phyloP scores from a whole-genome alignment of 345 rosid genomes.

The Odontarrhena argentea region DNA sequence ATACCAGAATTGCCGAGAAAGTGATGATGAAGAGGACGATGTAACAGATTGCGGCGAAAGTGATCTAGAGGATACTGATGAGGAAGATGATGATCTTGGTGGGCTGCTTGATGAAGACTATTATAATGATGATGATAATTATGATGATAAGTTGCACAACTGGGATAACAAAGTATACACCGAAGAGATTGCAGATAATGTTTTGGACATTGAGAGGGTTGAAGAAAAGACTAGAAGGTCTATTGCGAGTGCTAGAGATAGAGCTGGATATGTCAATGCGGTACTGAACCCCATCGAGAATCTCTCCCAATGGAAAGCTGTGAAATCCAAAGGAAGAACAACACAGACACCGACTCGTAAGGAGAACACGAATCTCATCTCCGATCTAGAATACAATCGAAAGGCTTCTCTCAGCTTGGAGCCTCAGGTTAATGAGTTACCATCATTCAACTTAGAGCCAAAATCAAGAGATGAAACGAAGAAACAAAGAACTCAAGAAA shows the following conservation, averaged over 20 bases:
- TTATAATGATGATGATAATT: conserved; percentile 33
- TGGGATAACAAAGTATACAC: conserved; percentile 34
- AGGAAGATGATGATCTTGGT: conserved; percentile 18
- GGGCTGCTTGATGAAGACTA: conserved; percentile 36
- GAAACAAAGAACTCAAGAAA: conserved; percentile 50
- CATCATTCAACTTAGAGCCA: conserved; percentile 47
- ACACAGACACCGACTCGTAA: conserved; percentile 48
- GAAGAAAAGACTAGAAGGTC: conserved; percentile 37
- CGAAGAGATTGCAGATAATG: conserved; percentile 40
- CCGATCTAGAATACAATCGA: conserved; percentile 43
- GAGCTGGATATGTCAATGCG: conserved; percentile 59
- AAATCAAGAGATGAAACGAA: conserved; percentile 46
- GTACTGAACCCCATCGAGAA: conserved; percentile 91
- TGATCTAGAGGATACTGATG: conserved; percentile 44
- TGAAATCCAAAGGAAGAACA: conserved; percentile 60
- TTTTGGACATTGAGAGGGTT: conserved; percentile 30
- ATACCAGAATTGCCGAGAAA: conserved; percentile 74
- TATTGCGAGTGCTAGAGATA: conserved; percentile 52
- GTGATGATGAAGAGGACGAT: conserved; percentile 61
- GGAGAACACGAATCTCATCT: conserved; percentile 51
- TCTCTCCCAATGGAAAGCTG: conserved; percentile 87
- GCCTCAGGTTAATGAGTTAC: conserved; percentile 43
- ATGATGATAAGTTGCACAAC: conserved; percentile 29
- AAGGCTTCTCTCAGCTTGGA: conserved; percentile 44
- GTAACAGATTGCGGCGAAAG: conserved; percentile 48